These are phyloP conservation scores for Hyphochytrium catenoides DNA, from an alignment of 352 stramenopile species.

Conservation along the genomic window DNA sequence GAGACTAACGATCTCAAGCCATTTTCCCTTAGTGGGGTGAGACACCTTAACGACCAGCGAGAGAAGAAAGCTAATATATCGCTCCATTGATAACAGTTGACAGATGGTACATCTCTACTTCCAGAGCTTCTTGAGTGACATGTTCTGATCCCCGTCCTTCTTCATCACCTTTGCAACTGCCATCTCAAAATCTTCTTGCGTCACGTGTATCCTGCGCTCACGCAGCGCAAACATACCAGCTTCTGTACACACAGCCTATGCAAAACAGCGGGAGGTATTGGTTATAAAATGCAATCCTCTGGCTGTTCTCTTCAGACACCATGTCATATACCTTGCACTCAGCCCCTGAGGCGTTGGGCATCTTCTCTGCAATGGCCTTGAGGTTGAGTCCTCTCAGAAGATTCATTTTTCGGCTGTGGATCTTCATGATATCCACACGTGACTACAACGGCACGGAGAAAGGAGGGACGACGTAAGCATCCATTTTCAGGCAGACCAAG, in stretches of 20 bases:
- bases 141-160: slow-evolving; percentile 93
- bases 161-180: slow-evolving; percentile 99
- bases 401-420: slow-evolving; percentile 98
- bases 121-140: slow-evolving; percentile 98
- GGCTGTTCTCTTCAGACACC: background rate
- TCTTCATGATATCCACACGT: slow-evolving; percentile 91
- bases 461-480: no score
- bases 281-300: background rate
- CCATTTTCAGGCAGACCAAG: no score
- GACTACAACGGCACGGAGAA: no score
- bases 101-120: slow-evolving; percentile 72
- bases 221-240: slow-evolving; percentile 98
- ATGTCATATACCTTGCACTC: slow-evolving; percentile 75
- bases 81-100: no score
- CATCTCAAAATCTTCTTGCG: slow-evolving; percentile 99
- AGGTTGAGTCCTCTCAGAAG: slow-evolving; percentile 95
- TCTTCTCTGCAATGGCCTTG: slow-evolving; percentile 91
- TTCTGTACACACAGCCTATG: slow-evolving; percentile 88
- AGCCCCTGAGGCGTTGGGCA: slow-evolving; percentile 86
- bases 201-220: slow-evolving; percentile 97
- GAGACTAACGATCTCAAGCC: no score
- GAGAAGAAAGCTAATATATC: no score
- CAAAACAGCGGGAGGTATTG: no score
- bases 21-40: no score
- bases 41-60: no score